Base-by-base conservation (phyloP, 768 basidiomycete genomes). In the Mycena vitilis region DNA sequence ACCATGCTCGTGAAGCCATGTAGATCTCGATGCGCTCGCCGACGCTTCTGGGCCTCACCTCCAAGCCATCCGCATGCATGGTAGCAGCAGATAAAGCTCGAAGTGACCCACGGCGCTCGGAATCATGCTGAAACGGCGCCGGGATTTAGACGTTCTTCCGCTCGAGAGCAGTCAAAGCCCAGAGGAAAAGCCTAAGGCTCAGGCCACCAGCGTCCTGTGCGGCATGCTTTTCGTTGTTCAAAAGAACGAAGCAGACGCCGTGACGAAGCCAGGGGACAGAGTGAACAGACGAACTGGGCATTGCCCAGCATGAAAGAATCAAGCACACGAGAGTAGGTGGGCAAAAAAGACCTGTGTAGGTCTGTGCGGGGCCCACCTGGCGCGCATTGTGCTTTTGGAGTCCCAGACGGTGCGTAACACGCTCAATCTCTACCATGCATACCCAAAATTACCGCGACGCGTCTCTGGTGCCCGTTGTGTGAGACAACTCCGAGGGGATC, bases 21-120 rank as follows among this genome's bases (percentile, higher is more conserved):
- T 61, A 30, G n/a, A 69, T 69, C 55, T 65, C 60, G 63, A 69
- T 69, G 68, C 68, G 68, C 59, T 61, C 68, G 68, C 68, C 68
- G 68, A 69, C 68, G 68, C 68, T 69, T 69, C 60, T 69, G 68
- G 60, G 63, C 60, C 68, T 52, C 68, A 22, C 68, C 68, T 65
- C 54, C 60, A 20, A 45, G 48, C 42, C 58, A 38, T 38, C 68
- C 65, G 59, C 68, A 38, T 3, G 63, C 63, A 38, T 37, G 20
- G 47, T 48, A 69, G 55, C 68, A 56, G 63, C 63, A 65, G 63
- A 65, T 47, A 30, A 12, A 51, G n/a, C 59, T 38, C 54, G 18
- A 40, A 69, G 68, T 69, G 68, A 58, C 68, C 68, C 68, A 69
- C 68, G 68, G 68, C 52, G 60, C 68, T 57, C 68, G 60, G 53